Conservation (phyloP, 2,329 filamentous ascomycete genomes). For the Aspergillus caelatus region DNA sequence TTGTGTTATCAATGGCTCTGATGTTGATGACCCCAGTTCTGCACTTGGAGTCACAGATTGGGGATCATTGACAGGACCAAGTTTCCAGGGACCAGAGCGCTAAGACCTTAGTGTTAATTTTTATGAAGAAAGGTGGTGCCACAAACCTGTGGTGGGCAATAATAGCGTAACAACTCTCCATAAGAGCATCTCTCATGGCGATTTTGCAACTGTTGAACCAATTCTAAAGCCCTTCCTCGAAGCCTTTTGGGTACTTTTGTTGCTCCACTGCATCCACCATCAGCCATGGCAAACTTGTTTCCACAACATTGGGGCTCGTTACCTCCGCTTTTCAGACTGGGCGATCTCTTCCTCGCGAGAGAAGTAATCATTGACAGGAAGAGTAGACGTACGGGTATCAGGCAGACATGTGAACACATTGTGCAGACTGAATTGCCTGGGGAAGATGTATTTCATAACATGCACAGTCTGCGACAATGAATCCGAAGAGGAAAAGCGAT, state of each 20-base stretch:
- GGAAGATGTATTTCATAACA: constrained; percentile 91
- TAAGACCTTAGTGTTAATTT: constrained; percentile 21
- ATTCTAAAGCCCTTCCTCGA: constrained; percentile 59
- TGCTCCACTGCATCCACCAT: constrained; percentile 4
- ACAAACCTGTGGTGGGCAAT: constrained; percentile 67
- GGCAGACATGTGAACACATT: constrained; percentile 83
- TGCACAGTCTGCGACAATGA: constrained; percentile 61
- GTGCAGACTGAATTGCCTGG: constrained; percentile 83
- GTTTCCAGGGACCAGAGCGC: constrained; percentile 27
- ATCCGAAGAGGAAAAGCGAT: constrained; percentile 60
- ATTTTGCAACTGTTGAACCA: constrained; percentile 70
- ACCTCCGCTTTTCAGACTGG: constrained; percentile 21
- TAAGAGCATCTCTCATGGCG: constrained; percentile 79
- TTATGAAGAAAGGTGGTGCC: constrained; percentile 10
- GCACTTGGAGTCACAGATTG: constrained; percentile 6
- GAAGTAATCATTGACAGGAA: constrained; percentile 82
- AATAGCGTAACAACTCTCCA: constrained; percentile 72
- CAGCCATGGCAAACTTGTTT: constrained; percentile 11
- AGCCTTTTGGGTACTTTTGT: constrained; percentile 54
- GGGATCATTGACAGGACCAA: constrained; percentile 16
- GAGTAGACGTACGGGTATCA: constrained; percentile 66
- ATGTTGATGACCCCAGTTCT: constrained; percentile 18
- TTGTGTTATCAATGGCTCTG: constrained; percentile 30
- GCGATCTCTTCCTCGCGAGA: constrained; percentile 80
- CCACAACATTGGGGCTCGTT: neutral